Conservation (phyloP, 179 eudicot species). For the Carnegiea gigantea region DNA sequence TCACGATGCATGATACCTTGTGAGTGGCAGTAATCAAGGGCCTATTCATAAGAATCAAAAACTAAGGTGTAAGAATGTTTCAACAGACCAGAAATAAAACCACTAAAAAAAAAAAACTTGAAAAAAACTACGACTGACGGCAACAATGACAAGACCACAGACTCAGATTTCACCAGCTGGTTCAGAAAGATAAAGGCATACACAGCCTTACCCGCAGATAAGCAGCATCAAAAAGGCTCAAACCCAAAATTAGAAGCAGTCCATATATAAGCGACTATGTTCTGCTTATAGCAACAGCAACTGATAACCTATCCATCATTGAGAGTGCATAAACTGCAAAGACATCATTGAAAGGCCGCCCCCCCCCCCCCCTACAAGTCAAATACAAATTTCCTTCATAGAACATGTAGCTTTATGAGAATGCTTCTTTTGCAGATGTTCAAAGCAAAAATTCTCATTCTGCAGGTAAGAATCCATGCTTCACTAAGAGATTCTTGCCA, state of each 20-base stretch:
- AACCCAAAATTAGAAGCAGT: background rate
- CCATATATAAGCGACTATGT: background rate
- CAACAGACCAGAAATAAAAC: background rate
- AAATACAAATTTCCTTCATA: no score
- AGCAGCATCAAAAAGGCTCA: background rate
- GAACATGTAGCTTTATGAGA: background rate
- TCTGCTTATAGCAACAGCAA: background rate
- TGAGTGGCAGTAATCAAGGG: constrained; percentile 90
- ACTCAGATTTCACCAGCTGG: background rate
- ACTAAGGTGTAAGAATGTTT: background rate
- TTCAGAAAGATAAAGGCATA: background rate
- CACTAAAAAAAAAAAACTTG: background rate
- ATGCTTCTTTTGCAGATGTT: background rate
- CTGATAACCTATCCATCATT: background rate
- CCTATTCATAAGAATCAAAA: constrained; percentile 35
- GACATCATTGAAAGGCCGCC: background rate
- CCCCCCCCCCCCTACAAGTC: background rate
- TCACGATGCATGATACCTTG: constrained; percentile 97
- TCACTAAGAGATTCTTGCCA: no score
- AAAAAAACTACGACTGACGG: background rate
- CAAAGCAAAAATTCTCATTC: no score
- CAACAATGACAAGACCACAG: background rate
- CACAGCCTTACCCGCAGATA: background rate
- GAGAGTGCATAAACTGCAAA: background rate
- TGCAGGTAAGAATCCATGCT: no score